Evolutionary conservation across 2,329 filamentous ascomycete species (phyloP).

Genomic region (Neofusicoccum sp.): DNA sequence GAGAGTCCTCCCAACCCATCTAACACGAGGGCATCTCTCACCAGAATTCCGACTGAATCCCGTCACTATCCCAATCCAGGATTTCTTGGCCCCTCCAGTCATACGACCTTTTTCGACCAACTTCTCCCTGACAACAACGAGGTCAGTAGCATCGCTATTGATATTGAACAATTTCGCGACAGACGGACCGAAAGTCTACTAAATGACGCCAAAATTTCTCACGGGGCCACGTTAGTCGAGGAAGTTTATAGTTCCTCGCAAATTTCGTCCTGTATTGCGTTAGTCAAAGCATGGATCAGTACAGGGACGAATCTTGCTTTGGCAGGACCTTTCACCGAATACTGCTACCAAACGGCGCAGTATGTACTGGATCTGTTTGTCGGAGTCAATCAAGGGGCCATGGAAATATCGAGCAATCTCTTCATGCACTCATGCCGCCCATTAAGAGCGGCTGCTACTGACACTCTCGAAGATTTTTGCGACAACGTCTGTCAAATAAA

Average conservation of each 20-base stretch:
- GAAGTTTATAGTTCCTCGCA: conserved; percentile 25
- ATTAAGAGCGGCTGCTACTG: conserved; percentile 10
- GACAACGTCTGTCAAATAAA: conserved; percentile 28
- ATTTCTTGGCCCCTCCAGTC: conserved; percentile 36
- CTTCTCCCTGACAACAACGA: conserved; percentile 24
- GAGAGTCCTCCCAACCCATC: neutral
- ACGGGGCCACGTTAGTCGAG: conserved; percentile 27
- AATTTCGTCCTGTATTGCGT: conserved; percentile 23
- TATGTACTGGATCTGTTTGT: conserved; percentile 22
- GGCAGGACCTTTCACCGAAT: conserved; percentile 27
- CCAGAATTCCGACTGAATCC: neutral
- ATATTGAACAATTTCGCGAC: conserved; percentile 10
- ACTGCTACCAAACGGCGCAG: conserved; percentile 27
- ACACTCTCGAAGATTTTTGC: conserved; percentile 20
- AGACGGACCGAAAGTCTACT: conserved; percentile 5
- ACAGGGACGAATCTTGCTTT: conserved; percentile 32
- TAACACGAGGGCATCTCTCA: neutral
- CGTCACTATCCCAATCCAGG: conserved; percentile 38
- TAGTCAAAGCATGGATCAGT: conserved; percentile 30
- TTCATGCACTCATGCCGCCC: conserved; percentile 24
- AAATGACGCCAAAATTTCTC: conserved; percentile 26
- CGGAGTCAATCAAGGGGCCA: neutral
- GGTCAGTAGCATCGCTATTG: too few relatives aligned
- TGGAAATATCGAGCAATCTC: conserved; percentile 13
- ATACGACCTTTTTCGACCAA: conserved; percentile 36